Conservation (phyloP, 805 yeast species). For the Zygoascus bituminiphila region DNA sequence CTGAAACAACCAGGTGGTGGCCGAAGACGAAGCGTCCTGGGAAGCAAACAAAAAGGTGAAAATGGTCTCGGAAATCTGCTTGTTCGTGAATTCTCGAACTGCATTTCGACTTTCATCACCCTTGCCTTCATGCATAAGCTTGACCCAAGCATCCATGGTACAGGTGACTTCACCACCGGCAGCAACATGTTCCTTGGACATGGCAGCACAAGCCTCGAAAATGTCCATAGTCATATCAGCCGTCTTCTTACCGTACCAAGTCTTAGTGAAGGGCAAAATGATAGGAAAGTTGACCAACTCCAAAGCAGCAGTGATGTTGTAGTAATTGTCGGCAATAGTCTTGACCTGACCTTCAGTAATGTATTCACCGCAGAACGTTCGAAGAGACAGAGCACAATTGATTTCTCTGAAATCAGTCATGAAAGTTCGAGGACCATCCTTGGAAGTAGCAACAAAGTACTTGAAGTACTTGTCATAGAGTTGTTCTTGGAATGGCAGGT, state of each 20-base stretch:
- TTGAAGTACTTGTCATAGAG: constrained; percentile 78
- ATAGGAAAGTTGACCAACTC: constrained; percentile 97
- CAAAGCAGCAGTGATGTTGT: constrained; percentile 85
- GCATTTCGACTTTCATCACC: constrained; percentile 47
- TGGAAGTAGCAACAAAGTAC: constrained; percentile 50
- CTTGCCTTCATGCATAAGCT: constrained; percentile 57
- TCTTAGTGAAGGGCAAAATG: constrained; percentile 88
- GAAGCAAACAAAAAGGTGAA: constrained; percentile 96
- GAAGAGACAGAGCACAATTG: constrained; percentile 86
- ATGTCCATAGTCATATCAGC: constrained; percentile 92
- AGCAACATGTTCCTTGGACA: constrained; percentile 73
- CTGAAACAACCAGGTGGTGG: constrained; percentile 98
- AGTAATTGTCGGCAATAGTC: constrained; percentile 86
- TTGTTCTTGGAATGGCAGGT: constrained; percentile 76
- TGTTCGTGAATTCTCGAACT: constrained; percentile 77
- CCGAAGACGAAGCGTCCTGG: constrained; percentile 95
- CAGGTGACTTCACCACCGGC: constrained; percentile 73
- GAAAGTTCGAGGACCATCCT: constrained; percentile 60
- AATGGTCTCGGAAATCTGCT: constrained; percentile 91
- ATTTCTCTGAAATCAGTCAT: constrained; percentile 94
- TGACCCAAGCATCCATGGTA: constrained; percentile 94
- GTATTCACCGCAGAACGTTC: constrained; percentile 93
- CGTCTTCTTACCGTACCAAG: constrained; percentile 94
- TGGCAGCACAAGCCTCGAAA: constrained; percentile 80
- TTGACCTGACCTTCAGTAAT: constrained; percentile 88